These are phyloP conservation scores for Bolboschoenus planiculmis DNA, from an alignment of 176 grass and related monocot genomes.

Conservation along the genomic window DNA sequence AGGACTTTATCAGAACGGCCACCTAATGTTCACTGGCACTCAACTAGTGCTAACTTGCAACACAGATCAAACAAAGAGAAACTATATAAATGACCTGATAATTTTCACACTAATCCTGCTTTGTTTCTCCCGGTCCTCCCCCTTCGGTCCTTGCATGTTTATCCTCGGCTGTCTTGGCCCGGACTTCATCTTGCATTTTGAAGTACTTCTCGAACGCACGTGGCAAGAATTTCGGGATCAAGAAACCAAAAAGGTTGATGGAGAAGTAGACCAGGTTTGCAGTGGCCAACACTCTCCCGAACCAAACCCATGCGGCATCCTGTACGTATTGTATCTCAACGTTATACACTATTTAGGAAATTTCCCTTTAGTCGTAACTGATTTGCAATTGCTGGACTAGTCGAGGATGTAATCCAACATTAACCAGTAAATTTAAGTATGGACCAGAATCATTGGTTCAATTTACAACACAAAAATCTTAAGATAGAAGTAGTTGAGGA, in stretches of 20 bases:
- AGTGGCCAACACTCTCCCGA: slow-evolving; percentile 52
- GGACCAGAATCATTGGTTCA: not conserved
- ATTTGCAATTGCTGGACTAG: not conserved
- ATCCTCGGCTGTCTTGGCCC: slow-evolving; percentile 45
- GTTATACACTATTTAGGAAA: not conserved
- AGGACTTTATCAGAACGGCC: not conserved
- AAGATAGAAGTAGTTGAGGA: not conserved
- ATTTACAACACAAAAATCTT: not conserved
- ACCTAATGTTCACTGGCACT: not conserved
- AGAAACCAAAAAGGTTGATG: slow-evolving; percentile 64
- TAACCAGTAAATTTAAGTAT: not conserved
- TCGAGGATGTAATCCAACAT: not conserved
- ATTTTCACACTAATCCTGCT: slow-evolving; percentile 13
- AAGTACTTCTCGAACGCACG: slow-evolving; percentile 81
- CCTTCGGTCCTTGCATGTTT: not conserved
- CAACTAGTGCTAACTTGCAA: not conserved
- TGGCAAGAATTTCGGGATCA: slow-evolving; percentile 68
- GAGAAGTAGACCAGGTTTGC: slow-evolving; percentile 77
- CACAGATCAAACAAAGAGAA: not conserved
- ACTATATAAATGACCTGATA: not conserved
- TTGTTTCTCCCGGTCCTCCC: not conserved
- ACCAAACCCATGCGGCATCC: slow-evolving; percentile 68
- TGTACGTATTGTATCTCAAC: not conserved
- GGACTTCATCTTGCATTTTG: slow-evolving; percentile 37
- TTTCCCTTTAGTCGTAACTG: not conserved